These are phyloP conservation scores for Physcia stellaris DNA, from an alignment of 495 filamentous ascomycete species.

Conservation along the genomic window DNA sequence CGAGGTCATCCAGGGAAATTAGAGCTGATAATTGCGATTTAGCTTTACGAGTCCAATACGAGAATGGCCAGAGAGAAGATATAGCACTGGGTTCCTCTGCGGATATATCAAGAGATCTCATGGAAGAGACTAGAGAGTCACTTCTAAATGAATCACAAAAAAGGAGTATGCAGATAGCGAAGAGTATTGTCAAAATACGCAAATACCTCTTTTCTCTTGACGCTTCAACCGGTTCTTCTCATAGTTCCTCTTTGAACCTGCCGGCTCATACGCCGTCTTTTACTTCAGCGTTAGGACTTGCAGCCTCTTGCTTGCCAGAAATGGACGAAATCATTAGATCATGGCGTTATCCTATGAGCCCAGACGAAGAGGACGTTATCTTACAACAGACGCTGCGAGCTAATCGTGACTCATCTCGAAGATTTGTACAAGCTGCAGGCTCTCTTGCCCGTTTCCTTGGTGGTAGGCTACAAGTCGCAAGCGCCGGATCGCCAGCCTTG, in stretches of 20 bases:
- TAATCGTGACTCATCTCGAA: conserved; percentile 42
- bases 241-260: too few species aligned
- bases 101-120: too few species aligned
- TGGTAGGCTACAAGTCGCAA: conserved; percentile 26
- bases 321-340: conserved; percentile 41
- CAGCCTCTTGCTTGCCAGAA: conserved; percentile 33
- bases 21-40: conserved; percentile 23
- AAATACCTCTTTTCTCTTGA: conserved; percentile 42
- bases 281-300: conserved; percentile 30
- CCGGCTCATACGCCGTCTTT: conserved; percentile 34
- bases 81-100: too few species aligned
- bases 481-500: conserved; percentile 16
- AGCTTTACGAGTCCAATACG: conserved; percentile 43
- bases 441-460: conserved; percentile 42
- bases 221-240: conserved; percentile 13
- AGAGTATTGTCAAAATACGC: conserved; percentile 41
- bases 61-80: conserved; percentile 48
- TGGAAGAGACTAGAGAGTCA: conserved; percentile 25
- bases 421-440: conserved; percentile 58
- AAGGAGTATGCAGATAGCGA: conserved; percentile 40
- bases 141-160: conserved; percentile 36
- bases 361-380: conserved; percentile 33
- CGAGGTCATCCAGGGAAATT: conserved; percentile 21
- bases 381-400: conserved; percentile 43
- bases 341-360: conserved; percentile 50